A percentile compares a stretch with the other conserved stretches of the same genome.
Conservation (phyloP, 1,284 basidiomycete genomes). For the Boletus sp. region DNA sequence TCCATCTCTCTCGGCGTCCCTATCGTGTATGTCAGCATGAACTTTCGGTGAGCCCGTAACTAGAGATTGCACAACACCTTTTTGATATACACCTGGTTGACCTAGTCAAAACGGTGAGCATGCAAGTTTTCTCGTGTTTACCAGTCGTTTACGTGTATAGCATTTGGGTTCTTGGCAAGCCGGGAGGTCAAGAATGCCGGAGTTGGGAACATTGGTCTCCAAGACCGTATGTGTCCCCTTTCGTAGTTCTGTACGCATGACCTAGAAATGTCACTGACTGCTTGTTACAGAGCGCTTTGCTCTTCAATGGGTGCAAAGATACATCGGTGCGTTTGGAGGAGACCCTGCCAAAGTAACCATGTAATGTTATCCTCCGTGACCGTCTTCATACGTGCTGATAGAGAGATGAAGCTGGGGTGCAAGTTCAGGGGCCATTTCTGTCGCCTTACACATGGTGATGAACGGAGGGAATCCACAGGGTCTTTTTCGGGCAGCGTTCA, state of each 20-base stretch:
- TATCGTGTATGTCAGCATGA: slow-evolving; percentile 40
- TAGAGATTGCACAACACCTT: background rate
- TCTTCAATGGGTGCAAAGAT: slow-evolving; percentile 50
- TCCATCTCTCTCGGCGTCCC: slow-evolving; percentile 33
- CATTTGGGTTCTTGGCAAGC: slow-evolving; percentile 53
- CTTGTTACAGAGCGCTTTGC: slow-evolving; percentile 42
- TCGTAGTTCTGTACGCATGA: too few species aligned
- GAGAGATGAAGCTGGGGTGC: slow-evolving; percentile 31
- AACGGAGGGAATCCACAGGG: slow-evolving; percentile 30
- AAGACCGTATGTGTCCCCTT: slow-evolving; percentile 47
- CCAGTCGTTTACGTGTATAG: slow-evolving; percentile 27
- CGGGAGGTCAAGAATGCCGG: slow-evolving; percentile 53
- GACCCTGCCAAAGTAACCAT: slow-evolving; percentile 39
- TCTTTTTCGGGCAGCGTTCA: slow-evolving; percentile 40
- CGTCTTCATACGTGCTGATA: slow-evolving; percentile 5
- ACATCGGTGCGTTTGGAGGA: slow-evolving; percentile 45
- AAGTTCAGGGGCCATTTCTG: slow-evolving; percentile 38
- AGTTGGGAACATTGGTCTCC: slow-evolving; percentile 55
- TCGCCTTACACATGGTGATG: slow-evolving; percentile 32
- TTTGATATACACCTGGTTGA: background rate
- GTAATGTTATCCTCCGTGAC: slow-evolving; percentile 20
- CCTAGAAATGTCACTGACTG: background rate
- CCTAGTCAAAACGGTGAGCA: slow-evolving; percentile 3
- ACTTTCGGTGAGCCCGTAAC: slow-evolving; percentile 35
- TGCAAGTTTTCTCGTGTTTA: background rate